Evolutionary conservation across 208 protist genomes (phyloP).

Genomic region (Crithidia fasciculata): DNA sequence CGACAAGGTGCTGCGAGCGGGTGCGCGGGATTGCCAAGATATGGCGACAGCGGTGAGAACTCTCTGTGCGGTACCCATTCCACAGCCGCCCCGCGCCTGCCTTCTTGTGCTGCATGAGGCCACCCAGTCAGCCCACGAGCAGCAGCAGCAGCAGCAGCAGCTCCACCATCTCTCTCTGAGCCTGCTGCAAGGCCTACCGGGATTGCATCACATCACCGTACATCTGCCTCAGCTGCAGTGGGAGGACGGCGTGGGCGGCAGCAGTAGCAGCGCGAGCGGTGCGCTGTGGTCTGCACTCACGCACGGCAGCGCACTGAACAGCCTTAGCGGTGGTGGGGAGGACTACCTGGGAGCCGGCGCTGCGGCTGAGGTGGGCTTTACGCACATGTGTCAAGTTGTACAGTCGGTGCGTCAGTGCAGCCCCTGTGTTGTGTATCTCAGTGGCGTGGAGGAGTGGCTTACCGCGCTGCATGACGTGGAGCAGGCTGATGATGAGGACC

Average conservation of each 20-base stretch:
- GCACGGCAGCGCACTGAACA: not conserved
- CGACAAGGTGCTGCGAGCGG: constrained; percentile 36
- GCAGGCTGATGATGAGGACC: constrained; percentile 19
- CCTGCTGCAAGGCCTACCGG: constrained; percentile 27
- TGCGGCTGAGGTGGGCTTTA: constrained; percentile 11
- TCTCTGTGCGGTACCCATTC: constrained; percentile 64
- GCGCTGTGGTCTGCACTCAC: constrained; percentile 26
- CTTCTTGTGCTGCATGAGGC: constrained; percentile 55
- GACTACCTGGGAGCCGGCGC: constrained; percentile 13
- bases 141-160: constrained; percentile 29
- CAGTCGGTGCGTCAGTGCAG: constrained; percentile 51
- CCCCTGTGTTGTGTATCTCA: constrained; percentile 72
- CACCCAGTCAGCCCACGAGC: not conserved
- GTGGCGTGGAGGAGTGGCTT: constrained; percentile 72
- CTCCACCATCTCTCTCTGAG: constrained; percentile 48
- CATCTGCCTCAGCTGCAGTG: constrained; percentile 22
- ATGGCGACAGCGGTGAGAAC: constrained; percentile 53
- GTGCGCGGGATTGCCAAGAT: constrained; percentile 62
- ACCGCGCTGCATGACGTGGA: constrained; percentile 20
- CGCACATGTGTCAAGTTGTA: constrained; percentile 68
- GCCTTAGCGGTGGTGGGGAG: not conserved
- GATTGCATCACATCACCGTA: constrained; percentile 24
- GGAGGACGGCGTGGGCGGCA: constrained; percentile 28
- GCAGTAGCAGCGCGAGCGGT: not conserved
- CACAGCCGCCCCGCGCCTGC: constrained; percentile 49